Base-by-base conservation (phyloP, 2,329 filamentous ascomycete species). In the Talaromyces marneffei region DNA sequence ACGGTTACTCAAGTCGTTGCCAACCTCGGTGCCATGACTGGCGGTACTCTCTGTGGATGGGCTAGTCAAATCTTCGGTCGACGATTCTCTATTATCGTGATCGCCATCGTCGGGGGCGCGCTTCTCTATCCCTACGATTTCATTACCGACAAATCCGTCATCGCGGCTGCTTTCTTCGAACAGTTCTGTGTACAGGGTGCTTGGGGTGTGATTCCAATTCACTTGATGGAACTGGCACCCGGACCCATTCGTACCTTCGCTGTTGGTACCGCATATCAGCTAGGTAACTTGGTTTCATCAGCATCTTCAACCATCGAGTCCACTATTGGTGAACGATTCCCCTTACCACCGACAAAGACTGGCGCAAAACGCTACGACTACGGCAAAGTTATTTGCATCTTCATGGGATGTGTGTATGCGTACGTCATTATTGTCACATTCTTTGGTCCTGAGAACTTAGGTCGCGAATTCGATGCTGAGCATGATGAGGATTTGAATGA, bases 111-210 rank as follows among this genome's bases (percentile, higher is more conserved):
- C 7, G 90, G 91, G 25, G 90, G 89, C 31, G 90, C 90, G 0
- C 77, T 96, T 1, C 79, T 96, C 1, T 94, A 95, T 72, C 91
- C 92, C 0, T 95, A 96, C 75, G 89, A 86, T 0, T 94, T 91
- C 67, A 80, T 86, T 10, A 77, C 77, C 2, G 80, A 77, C 66
- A 77, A 86, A 5, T 78, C 79, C 14, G 79, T 95, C 68, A 92
- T 92, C 54, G 91, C 90, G 0, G 86, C 88, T 0, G 90, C 90
- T 1, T 96, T 94, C 75, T 94, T 94, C 74, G 83, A 93, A 76
- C 89, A 91, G 71, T 90, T 91, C 71, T 89, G 84, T 68, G 87
- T 91, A 1, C 88, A 91, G 72, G 89, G 88, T 23, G 88, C 88
- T 0, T 91, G 88, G 88, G 88, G 83, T 33, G 85, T 89, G 1